Evolutionary conservation across 2,329 filamentous ascomycete genomes (phyloP).

Genomic region (Penicillium sp.): DNA sequence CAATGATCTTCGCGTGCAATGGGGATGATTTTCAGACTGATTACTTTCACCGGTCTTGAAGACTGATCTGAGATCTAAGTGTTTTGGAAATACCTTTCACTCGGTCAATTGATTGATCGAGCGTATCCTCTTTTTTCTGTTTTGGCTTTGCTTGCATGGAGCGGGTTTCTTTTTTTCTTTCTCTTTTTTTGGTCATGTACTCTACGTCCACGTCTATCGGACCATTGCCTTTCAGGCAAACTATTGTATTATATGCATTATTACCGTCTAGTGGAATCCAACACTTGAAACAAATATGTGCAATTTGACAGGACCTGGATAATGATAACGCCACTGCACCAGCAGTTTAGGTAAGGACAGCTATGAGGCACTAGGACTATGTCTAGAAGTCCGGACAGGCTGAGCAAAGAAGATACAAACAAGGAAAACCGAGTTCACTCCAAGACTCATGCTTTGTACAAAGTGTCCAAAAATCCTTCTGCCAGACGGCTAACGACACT

Average conservation of each 20-base stretch:
- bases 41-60: background rate
- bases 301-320: slow-evolving; percentile 17
- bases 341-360: slow-evolving; percentile 6
- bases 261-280: background rate
- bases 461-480: slow-evolving; percentile 82
- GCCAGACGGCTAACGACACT: slow-evolving; percentile 88
- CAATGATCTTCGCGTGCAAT: background rate
- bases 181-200: slow-evolving; percentile 6
- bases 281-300: slow-evolving; percentile 16
- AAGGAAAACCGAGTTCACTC: background rate
- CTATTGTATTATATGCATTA: slow-evolving; percentile 9
- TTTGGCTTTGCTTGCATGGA: slow-evolving; percentile 15
- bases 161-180: slow-evolving; percentile 8
- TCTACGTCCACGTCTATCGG: slow-evolving; percentile 2
- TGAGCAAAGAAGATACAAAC: slow-evolving; percentile 5
- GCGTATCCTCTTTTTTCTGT: slow-evolving; percentile 2
- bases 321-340: slow-evolving; percentile 17
- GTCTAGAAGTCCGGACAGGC: background rate
- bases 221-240: background rate
- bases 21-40: background rate
- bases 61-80: background rate
- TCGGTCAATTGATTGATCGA: background rate
- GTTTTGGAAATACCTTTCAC: background rate
- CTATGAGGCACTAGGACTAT: background rate
- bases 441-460: slow-evolving; percentile 72